These are phyloP conservation scores for Waitea zeae DNA, from an alignment of 1,284 basidiomycete genomes.

Conservation along the genomic window DNA sequence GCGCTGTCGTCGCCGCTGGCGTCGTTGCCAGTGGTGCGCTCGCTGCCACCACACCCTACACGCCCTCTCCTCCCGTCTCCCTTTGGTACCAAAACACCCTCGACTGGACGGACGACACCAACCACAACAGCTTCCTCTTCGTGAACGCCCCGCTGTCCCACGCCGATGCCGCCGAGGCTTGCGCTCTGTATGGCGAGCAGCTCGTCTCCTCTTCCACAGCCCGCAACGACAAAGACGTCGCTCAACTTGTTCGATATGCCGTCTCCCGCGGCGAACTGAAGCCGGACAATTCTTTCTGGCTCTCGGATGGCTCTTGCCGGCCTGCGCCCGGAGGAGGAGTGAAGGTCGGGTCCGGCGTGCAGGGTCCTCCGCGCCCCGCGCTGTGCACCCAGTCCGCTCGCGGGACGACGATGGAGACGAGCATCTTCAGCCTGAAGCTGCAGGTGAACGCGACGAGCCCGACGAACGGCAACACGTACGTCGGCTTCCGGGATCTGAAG, in stretches of 20 bases:
- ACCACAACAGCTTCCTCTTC: not conserved
- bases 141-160: not conserved
- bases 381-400: no score
- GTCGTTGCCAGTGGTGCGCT: not conserved
- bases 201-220: slow-evolving; percentile 12
- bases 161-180: slow-evolving; percentile 5
- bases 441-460: slow-evolving; percentile 10
- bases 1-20: not conserved
- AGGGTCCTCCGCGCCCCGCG: slow-evolving; percentile 7
- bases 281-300: not conserved
- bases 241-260: slow-evolving; percentile 11
- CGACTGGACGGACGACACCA: not conserved
- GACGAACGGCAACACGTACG: slow-evolving; percentile 8
- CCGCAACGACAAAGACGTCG: slow-evolving; percentile 11
- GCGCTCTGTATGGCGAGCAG: slow-evolving; percentile 11
- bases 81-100: not conserved
- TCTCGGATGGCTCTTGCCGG: not conserved
- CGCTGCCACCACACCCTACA: not conserved
- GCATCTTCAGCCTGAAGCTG: slow-evolving; percentile 6
- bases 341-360: slow-evolving; percentile 8
- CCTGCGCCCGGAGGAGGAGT: not conserved
- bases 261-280: no score
- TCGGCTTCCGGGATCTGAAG: slow-evolving; percentile 16
- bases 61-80: not conserved
- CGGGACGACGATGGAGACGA: slow-evolving; percentile 6